Evolutionary conservation across 176 grass and related monocot genomes (phyloP).

Genomic region (Oryza rufipogon): DNA sequence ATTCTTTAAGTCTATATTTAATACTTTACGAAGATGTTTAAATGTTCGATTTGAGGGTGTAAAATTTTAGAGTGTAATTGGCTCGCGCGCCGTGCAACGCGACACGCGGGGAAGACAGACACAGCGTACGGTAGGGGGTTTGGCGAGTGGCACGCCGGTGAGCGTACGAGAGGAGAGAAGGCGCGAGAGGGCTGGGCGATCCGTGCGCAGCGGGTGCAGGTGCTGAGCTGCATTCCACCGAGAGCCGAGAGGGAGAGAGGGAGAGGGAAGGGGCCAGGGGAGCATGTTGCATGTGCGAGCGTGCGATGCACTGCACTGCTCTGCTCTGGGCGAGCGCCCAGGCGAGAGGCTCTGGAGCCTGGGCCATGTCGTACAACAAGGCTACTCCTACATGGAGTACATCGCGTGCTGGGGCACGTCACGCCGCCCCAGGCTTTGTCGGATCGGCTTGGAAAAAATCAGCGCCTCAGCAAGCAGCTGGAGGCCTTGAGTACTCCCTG

Average conservation of each 20-base stretch:
- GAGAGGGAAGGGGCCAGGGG: too few species aligned
- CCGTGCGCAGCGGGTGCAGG: neutral
- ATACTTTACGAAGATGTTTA: too few species aligned
- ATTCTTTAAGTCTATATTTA: too few species aligned
- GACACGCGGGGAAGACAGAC: too few species aligned
- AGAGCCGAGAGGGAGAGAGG: neutral
- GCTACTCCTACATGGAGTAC: too few species aligned
- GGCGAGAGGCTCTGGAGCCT: neutral
- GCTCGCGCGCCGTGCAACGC: neutral
- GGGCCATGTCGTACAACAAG: neutral
- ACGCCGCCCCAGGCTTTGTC: slow-evolving; percentile 27
- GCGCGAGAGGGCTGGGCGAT: neutral
- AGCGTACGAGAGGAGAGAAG: neutral
- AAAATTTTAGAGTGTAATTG: neutral
- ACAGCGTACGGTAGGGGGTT: too few species aligned
- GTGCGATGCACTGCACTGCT: neutral
- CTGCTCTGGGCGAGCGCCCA: neutral
- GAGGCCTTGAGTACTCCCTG: too few species aligned
- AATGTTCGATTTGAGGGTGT: too few species aligned
- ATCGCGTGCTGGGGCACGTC: neutral
- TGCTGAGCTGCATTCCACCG: slow-evolving; percentile 45
- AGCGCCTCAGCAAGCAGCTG: too few species aligned
- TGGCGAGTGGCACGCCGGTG: neutral
- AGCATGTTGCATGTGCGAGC: slow-evolving; percentile 1
- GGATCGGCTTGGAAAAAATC: neutral